Evolutionary conservation across 2,329 filamentous ascomycete species (phyloP).

Genomic region (Madurella mycetomatis): DNA sequence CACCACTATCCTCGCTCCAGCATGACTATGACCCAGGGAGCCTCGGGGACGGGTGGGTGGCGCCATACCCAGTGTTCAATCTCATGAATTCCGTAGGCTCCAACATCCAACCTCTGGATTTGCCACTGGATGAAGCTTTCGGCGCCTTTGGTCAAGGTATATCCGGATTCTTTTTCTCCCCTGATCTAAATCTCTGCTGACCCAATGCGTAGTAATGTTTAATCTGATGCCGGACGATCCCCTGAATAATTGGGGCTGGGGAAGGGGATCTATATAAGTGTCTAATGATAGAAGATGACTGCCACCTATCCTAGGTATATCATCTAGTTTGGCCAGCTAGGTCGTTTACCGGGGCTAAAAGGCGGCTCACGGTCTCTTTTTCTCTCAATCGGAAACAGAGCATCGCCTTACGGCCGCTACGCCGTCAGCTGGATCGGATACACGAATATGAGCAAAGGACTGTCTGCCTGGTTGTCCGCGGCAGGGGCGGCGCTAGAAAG

Average conservation of each 20-base stretch:
- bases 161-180: not conserved
- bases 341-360: too few species aligned
- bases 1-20: not conserved
- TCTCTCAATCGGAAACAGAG: too few species aligned
- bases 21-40: not conserved
- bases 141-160: constrained; percentile 1
- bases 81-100: not conserved
- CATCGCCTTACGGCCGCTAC: too few species aligned
- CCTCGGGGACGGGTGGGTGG: not conserved
- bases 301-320: too few species aligned
- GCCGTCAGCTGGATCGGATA: too few species aligned
- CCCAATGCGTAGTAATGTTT: not conserved
- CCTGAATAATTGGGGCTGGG: constrained; percentile 1
- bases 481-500: too few species aligned
- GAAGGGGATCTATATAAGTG: not conserved
- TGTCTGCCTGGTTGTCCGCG: too few species aligned
- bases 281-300: not conserved
- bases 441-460: too few species aligned
- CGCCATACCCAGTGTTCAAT: not conserved
- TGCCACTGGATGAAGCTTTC: constrained; percentile 2
- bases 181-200: not conserved
- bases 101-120: not conserved
- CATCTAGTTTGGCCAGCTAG: too few species aligned
- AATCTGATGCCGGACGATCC: constrained; percentile 1
- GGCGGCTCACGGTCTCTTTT: too few species aligned